These are phyloP conservation scores for Juglanconis sp. DNA, from an alignment of 2,329 filamentous ascomycete species.

Conservation along the genomic window DNA sequence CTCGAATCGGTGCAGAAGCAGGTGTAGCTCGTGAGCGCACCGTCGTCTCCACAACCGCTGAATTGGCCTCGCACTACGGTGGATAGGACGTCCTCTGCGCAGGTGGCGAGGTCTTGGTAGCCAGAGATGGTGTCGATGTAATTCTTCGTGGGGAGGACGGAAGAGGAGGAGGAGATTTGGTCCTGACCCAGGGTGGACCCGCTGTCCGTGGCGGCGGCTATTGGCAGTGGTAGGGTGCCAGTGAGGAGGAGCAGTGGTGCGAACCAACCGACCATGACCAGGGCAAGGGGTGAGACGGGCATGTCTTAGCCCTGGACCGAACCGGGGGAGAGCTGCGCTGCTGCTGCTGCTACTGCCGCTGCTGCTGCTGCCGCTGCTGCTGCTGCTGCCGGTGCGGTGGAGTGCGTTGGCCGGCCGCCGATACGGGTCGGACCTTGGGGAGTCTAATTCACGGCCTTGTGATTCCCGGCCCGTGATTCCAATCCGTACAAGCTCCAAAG, in stretches of 20 bases:
- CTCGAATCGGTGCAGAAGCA: conserved; percentile 19
- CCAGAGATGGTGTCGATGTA: conserved; percentile 8
- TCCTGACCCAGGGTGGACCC: background rate
- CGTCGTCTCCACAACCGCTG: conserved; percentile 19
- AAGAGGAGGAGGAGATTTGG: background rate
- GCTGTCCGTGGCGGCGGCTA: background rate
- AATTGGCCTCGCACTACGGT: conserved; percentile 18
- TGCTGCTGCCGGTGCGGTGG: too few relatives aligned
- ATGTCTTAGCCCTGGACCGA: background rate
- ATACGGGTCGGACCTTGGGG: too few relatives aligned
- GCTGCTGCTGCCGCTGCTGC: too few relatives aligned
- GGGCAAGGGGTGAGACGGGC: background rate
- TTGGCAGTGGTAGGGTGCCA: background rate
- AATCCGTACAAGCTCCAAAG: too few relatives aligned
- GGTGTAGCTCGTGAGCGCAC: conserved; percentile 17
- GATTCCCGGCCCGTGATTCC: too few relatives aligned
- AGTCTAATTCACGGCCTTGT: too few relatives aligned
- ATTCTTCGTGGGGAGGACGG: background rate
- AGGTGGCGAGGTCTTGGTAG: conserved; percentile 7
- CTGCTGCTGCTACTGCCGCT: background rate
- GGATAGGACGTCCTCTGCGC: conserved; percentile 17
- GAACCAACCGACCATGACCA: background rate
- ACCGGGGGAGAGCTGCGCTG: background rate
- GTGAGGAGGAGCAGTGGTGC: background rate
- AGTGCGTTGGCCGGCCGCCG: too few relatives aligned